A percentile compares a stretch with the other conserved stretches of the same genome.
Conservation (phyloP, 495 filamentous ascomycete species). For the Penicillium bovifimosum region DNA sequence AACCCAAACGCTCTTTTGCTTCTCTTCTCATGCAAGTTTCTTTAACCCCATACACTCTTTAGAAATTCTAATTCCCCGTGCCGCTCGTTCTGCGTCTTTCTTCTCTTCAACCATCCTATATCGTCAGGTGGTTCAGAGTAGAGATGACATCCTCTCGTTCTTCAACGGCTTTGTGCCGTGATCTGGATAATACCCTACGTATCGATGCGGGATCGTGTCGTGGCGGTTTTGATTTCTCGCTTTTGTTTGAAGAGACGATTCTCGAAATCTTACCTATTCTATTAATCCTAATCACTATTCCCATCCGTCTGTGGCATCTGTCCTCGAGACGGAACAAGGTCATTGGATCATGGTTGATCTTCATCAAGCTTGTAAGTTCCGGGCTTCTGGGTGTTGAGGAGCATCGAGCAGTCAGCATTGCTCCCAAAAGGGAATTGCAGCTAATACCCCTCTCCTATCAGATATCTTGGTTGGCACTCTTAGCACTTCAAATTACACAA, state of each 20-base stretch:
- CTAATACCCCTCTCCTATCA: slow-evolving; percentile 4
- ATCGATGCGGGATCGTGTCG: slow-evolving; percentile 40
- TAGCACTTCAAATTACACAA: slow-evolving; percentile 40
- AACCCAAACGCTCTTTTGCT: slow-evolving; percentile 8
- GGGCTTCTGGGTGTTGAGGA: neutral
- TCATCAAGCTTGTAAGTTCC: slow-evolving; percentile 40
- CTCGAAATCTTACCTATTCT: slow-evolving; percentile 46
- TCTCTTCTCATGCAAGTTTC: slow-evolving; percentile 9
- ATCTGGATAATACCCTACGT: slow-evolving; percentile 40
- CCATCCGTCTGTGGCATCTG: slow-evolving; percentile 43
- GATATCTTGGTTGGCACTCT: slow-evolving; percentile 38
- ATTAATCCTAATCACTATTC: slow-evolving; percentile 43
- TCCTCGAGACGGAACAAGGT: slow-evolving; percentile 43
- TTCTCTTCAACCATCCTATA: slow-evolving; percentile 10
- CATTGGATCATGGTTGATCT: slow-evolving; percentile 29
- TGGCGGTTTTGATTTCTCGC: slow-evolving; percentile 56
- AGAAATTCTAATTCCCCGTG: slow-evolving; percentile 9
- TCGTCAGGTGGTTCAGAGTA: slow-evolving; percentile 20
- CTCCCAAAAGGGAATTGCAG: no score
- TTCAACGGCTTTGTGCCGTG: slow-evolving; percentile 24
- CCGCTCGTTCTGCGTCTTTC: slow-evolving; percentile 8
- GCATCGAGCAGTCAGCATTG: no score
- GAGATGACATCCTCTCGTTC: slow-evolving; percentile 26
- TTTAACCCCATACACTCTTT: slow-evolving; percentile 6
- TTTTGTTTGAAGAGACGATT: slow-evolving; percentile 54